Percentiles rank a stretch among this genome's conserved stretches.
Conservation (phyloP, 768 basidiomycete species). For the Punctularia strigosozonata region DNA sequence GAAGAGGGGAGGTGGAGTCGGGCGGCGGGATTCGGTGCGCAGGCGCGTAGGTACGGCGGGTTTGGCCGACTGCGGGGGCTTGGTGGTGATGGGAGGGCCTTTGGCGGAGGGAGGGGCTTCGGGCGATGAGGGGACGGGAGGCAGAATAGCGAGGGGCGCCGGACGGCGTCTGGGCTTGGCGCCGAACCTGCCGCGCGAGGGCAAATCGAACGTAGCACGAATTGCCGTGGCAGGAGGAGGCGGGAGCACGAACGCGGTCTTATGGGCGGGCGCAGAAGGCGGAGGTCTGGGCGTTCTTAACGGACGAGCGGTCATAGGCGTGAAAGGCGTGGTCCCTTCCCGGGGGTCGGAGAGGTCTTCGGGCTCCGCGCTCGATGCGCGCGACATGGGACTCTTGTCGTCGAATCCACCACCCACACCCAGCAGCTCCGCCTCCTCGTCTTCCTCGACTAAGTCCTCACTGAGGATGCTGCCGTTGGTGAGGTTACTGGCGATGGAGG, state of each 20-base stretch:
- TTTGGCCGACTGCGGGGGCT: no score
- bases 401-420: conserved; percentile 59
- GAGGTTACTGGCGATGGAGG: conserved; percentile 60
- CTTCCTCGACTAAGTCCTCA: conserved; percentile 73
- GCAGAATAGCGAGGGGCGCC: conserved; percentile 45
- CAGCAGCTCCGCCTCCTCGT: conserved; percentile 64
- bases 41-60: conserved; percentile 27
- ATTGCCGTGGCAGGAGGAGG: conserved; percentile 42
- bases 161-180: conserved; percentile 49
- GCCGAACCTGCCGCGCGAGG: conserved; percentile 15
- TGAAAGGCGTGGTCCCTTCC: conserved; percentile 8
- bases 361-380: conserved; percentile 20
- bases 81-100: no score
- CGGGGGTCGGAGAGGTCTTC: conserved; percentile 15
- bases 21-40: conserved; percentile 44
- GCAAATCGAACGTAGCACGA: conserved; percentile 36
- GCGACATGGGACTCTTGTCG: conserved; percentile 18
- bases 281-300: conserved; percentile 18
- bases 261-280: conserved; percentile 47
- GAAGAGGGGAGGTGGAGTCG: conserved; percentile 44
- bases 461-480: conserved; percentile 62
- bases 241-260: conserved; percentile 42
- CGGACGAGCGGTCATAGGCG: conserved; percentile 16
- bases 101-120: conserved; percentile 30
- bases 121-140: conserved; percentile 67